Percentiles rank a stretch among this genome's conserved stretches.
Conservation (phyloP, 1,139 yeast genomes). For the Fermentozyma sake region DNA sequence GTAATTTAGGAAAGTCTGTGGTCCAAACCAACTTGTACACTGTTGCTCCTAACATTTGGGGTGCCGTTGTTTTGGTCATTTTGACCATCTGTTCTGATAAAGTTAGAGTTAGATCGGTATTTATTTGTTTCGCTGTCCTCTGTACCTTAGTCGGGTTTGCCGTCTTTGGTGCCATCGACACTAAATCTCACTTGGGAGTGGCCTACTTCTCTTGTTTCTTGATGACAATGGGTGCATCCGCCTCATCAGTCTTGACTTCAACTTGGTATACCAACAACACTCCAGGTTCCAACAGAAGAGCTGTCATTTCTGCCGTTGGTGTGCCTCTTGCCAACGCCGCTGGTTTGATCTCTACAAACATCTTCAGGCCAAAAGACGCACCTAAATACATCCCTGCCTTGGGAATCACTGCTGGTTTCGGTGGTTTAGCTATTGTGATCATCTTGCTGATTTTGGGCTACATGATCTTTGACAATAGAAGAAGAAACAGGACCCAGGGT, state of each 20-base stretch:
- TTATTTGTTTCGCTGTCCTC: slow-evolving; percentile 32
- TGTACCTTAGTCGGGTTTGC: slow-evolving; percentile 41
- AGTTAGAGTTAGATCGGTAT: slow-evolving; percentile 26
- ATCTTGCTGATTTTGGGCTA: slow-evolving; percentile 17
- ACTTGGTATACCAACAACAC: slow-evolving; percentile 52
- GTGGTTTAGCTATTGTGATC: slow-evolving; percentile 26
- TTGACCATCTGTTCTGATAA: slow-evolving; percentile 23
- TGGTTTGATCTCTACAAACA: slow-evolving; percentile 28
- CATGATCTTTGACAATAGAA: slow-evolving; percentile 37
- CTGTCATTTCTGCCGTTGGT: slow-evolving; percentile 26
- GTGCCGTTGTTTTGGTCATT: slow-evolving; percentile 21
- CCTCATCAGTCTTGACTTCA: slow-evolving; percentile 40
- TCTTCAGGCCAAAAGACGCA: slow-evolving; percentile 25
- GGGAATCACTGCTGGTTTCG: slow-evolving; percentile 32
- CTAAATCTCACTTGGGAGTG: slow-evolving; percentile 30
- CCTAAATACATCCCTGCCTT: slow-evolving; percentile 27
- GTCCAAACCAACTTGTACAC: slow-evolving; percentile 26
- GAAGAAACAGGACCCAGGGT: slow-evolving; percentile 39
- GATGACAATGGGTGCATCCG: slow-evolving; percentile 29
- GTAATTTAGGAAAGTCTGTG: slow-evolving; percentile 23
- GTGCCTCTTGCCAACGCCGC: slow-evolving; percentile 32
- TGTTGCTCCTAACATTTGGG: slow-evolving; percentile 30
- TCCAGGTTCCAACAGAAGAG: slow-evolving; percentile 37
- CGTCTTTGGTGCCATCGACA: slow-evolving; percentile 42
- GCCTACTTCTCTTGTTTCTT: slow-evolving; percentile 37